A percentile compares a stretch with the other conserved stretches of the same genome.
Conservation (phyloP, 2,329 filamentous ascomycete genomes). For the Neonectria hederae region DNA sequence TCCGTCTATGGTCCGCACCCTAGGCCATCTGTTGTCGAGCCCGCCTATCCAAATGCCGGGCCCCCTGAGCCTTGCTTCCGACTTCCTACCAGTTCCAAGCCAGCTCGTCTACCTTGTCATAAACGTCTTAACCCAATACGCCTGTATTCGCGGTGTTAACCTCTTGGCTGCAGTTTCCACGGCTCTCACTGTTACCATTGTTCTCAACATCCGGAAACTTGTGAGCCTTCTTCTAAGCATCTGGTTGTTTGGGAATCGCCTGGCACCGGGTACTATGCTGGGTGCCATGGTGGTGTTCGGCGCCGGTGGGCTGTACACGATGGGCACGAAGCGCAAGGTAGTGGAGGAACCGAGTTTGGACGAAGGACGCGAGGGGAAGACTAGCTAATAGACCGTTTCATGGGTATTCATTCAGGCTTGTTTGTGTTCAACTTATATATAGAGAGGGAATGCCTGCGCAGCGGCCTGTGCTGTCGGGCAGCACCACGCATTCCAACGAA, state of each 20-base stretch:
- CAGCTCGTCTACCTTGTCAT: conserved; percentile 76
- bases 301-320: conserved; percentile 89
- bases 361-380: conserved; percentile 27
- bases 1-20: conserved; percentile 71
- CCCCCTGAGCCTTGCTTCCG: conserved; percentile 27
- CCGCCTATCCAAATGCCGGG: conserved; percentile 58
- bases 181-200: conserved; percentile 94
- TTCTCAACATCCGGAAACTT: conserved; percentile 93
- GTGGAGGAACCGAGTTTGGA: conserved; percentile 21
- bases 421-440: conserved; percentile 12
- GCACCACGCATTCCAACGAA: background rate
- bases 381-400: conserved; percentile 22
- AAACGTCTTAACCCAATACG: conserved; percentile 90
- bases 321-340: conserved; percentile 63
- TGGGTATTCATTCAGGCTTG: conserved; percentile 1
- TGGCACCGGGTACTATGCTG: conserved; percentile 79
- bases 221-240: conserved; percentile 92
- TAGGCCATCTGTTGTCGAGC: conserved; percentile 70
- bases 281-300: conserved; percentile 89
- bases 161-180: conserved; percentile 89
- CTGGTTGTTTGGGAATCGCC: conserved; percentile 88
- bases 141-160: conserved; percentile 96
- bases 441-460: conserved; percentile 21
- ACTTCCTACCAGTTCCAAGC: conserved; percentile 60
- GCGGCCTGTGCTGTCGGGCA: background rate